A percentile compares a stretch with the other conserved stretches of the same genome.
Evolutionary conservation across 225 moss, liverwort and hornwort species (phyloP).

Genomic region (Climacium dendroides): DNA sequence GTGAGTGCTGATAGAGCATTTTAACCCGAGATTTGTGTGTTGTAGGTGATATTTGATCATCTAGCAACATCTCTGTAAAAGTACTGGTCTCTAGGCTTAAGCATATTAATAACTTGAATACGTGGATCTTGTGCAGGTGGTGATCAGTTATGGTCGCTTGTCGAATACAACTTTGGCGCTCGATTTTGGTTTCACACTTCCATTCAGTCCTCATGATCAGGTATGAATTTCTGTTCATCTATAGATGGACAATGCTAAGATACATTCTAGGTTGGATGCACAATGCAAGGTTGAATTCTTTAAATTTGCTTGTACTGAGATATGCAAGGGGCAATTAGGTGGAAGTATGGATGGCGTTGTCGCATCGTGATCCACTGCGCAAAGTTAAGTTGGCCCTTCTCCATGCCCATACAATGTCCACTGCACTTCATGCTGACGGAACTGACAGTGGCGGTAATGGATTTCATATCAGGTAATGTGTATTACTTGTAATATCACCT

Average conservation of each 20-base stretch:
- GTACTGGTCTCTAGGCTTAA: not conserved
- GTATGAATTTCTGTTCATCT: slow-evolving; percentile 8
- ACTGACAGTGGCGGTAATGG: slow-evolving; percentile 85
- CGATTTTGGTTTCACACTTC: slow-evolving; percentile 85
- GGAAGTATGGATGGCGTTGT: slow-evolving; percentile 92
- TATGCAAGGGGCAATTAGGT: slow-evolving; percentile 26
- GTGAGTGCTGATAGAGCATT: not conserved
- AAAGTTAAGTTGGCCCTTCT: slow-evolving; percentile 66
- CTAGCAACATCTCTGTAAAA: not conserved
- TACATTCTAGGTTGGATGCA: not conserved
- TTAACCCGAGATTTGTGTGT: not conserved
- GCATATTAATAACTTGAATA: not conserved
- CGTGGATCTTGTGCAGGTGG: slow-evolving; percentile 40
- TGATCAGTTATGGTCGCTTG: slow-evolving; percentile 82
- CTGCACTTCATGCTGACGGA: slow-evolving; percentile 65
- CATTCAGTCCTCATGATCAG: slow-evolving; percentile 83
- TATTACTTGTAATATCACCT: not conserved
- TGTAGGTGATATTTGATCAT: not conserved
- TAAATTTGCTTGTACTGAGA: not conserved
- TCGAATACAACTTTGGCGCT: slow-evolving; percentile 77
- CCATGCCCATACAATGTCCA: slow-evolving; percentile 74
- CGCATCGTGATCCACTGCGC: slow-evolving; percentile 68
- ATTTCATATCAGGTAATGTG: slow-evolving; percentile 51
- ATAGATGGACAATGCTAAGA: not conserved
- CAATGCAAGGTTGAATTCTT: not conserved